Evolutionary conservation across 1,284 basidiomycete genomes (phyloP), one percentile per base, ranked within the genome.

Genomic region (Phellinidium pouzarii): DNA sequence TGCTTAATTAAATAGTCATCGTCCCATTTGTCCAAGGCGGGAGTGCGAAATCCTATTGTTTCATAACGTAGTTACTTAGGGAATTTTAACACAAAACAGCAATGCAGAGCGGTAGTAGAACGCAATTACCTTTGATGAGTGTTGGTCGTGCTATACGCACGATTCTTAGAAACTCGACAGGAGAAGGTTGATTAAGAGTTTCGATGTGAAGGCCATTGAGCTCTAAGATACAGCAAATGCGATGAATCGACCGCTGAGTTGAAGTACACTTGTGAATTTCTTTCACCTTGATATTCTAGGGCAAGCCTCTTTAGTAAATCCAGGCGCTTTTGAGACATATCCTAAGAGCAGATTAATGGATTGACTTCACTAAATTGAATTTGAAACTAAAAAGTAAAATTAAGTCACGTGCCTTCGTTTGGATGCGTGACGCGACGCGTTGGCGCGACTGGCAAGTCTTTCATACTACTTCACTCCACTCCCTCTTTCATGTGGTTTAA

Each of bases 101-200:
- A n/a, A n/a, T n/a, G n/a, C n/a, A n/a, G n/a, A n/a, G n/a, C n/a
- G n/a, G n/a, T n/a, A n/a, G n/a, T n/a, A n/a, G n/a, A n/a, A n/a
- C n/a, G n/a, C n/a, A n/a, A n/a, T n/a, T n/a, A 83, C 90, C 80
- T 71, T 78, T 78, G 48, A 93, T 86, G 1, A 94, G 65, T 4
- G 84, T 82, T 1, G 93, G 92, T 56, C 91, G 73, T n/a, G 83
- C 82, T 45, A 87, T 74, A 57, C 84, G 79, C 3, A 87, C 77
- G 26, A 90, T 71, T 45, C 83, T 73, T 37, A 84, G 73, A 61
- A 94, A 92, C 61, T 92, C 81, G 31, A 91, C 62, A 3, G 87
- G 64, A 0, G 80, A 76, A 8, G 83, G 76, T 12, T 61, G 57
- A 14, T 77, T 68, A 4, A 90, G 66, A 20, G 76, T 69, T 44